A percentile compares a stretch with the other conserved stretches of the same genome.
phyloP scores from a whole-genome alignment of 208 protist species.

The Leishmania mexicana region DNA sequence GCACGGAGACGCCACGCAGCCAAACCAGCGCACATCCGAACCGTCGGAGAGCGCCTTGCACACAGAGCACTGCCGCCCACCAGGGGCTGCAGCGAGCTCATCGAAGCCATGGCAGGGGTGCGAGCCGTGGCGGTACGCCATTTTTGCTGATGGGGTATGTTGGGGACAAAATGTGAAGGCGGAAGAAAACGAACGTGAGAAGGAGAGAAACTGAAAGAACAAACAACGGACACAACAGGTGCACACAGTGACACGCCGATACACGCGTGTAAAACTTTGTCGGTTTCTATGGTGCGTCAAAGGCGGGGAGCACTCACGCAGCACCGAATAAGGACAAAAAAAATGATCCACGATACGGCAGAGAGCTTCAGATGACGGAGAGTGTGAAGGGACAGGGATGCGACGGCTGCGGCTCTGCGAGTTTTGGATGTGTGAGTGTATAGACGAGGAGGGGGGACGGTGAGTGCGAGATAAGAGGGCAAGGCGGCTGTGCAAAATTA shows the following conservation, averaged over 20 bases:
- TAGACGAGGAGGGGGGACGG: background rate
- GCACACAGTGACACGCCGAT: background rate
- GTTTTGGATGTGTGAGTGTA: conserved; percentile 3
- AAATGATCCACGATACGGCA: background rate
- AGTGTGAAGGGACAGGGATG: background rate
- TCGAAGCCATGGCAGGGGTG: conserved; percentile 69
- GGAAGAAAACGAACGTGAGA: background rate
- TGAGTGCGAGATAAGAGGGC: background rate
- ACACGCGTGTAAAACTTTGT: background rate
- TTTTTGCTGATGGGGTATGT: background rate
- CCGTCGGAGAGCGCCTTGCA: conserved; percentile 56
- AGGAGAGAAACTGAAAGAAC: background rate
- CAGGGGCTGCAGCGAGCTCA: conserved; percentile 10
- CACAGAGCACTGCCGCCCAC: conserved; percentile 48
- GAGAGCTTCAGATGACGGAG: background rate
- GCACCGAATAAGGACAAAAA: background rate
- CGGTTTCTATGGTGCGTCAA: conserved; percentile 9
- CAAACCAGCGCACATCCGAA: conserved; percentile 59
- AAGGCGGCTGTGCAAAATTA: background rate
- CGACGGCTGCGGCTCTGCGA: background rate
- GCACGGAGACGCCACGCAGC: conserved; percentile 51
- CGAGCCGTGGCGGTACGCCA: conserved; percentile 53
- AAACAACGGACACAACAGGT: background rate
- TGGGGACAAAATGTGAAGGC: background rate
- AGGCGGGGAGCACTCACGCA: background rate